Percentiles rank a stretch among this genome's conserved stretches.
These are phyloP conservation scores for Candida sp. DNA, from an alignment of 1,139 yeast genomes.

Conservation along the genomic window DNA sequence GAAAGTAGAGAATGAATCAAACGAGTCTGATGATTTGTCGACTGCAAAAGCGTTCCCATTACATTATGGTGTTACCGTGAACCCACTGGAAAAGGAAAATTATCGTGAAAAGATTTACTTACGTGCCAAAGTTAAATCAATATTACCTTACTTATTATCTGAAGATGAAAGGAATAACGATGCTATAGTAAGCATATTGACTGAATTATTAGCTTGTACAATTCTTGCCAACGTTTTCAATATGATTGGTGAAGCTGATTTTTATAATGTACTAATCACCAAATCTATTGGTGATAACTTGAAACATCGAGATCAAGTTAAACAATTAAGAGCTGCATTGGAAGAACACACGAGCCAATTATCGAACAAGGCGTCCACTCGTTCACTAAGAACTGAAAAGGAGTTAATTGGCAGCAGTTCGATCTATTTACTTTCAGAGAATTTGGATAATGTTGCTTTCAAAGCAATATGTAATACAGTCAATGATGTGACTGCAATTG, in stretches of 20 bases:
- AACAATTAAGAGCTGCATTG: constrained; percentile 66
- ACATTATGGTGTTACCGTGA: constrained; percentile 59
- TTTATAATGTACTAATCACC: constrained; percentile 65
- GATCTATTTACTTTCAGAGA: constrained; percentile 12
- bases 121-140: constrained; percentile 32
- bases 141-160: constrained; percentile 53
- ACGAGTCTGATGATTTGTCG: constrained; percentile 47
- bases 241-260: constrained; percentile 70
- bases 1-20: constrained; percentile 37
- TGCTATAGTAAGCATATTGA: constrained; percentile 46
- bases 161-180: constrained; percentile 47
- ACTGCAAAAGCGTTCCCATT: constrained; percentile 36
- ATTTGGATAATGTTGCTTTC: constrained; percentile 33
- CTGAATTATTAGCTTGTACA: constrained; percentile 62
- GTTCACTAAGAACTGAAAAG: constrained; percentile 1
- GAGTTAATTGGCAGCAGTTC: constrained; percentile 1
- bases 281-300: constrained; percentile 62
- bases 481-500: constrained; percentile 11
- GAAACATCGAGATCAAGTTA: constrained; percentile 74
- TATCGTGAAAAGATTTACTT: constrained; percentile 53
- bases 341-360: constrained; percentile 52
- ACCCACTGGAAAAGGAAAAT: constrained; percentile 32
- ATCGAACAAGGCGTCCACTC: constrained; percentile 2
- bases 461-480: constrained; percentile 37
- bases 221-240: constrained; percentile 45